Percentiles rank a stretch among this genome's conserved stretches.
Evolutionary conservation across 2,329 filamentous ascomycete genomes (phyloP).

Genomic region (Fusarium tuaranense): DNA sequence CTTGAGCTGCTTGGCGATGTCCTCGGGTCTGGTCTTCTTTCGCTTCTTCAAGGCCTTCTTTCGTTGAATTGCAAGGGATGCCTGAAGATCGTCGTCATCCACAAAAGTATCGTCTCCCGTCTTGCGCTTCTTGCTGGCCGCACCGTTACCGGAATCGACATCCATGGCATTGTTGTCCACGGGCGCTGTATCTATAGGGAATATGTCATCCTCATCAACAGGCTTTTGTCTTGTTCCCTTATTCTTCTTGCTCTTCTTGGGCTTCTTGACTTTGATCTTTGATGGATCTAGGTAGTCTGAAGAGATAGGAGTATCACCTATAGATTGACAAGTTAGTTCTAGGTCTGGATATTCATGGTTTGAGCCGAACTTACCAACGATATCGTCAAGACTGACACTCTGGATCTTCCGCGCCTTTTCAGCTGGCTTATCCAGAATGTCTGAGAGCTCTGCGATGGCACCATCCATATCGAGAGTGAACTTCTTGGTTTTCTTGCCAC

Average conservation of each 20-base stretch:
- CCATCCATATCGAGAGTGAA: slow-evolving; percentile 89
- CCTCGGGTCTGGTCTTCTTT: slow-evolving; percentile 87
- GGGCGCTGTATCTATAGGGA: slow-evolving; percentile 55
- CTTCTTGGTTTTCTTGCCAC: slow-evolving; percentile 86
- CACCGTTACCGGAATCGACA: slow-evolving; percentile 69
- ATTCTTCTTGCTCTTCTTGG: slow-evolving; percentile 87
- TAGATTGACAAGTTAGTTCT: slow-evolving; percentile 19
- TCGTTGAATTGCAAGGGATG: slow-evolving; percentile 84
- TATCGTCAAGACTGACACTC: slow-evolving; percentile 84
- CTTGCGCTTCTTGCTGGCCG: slow-evolving; percentile 70
- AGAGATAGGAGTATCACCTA: slow-evolving; percentile 52
- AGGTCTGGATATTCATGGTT: neutral
- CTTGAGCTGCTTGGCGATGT: slow-evolving; percentile 84
- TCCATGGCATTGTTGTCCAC: slow-evolving; percentile 75
- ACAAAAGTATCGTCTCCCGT: slow-evolving; percentile 77
- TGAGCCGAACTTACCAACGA: slow-evolving; percentile 60
- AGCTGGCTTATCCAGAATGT: slow-evolving; percentile 64
- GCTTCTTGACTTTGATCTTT: slow-evolving; percentile 93
- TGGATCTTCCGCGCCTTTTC: slow-evolving; percentile 73
- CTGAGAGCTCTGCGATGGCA: slow-evolving; percentile 72
- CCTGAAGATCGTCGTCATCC: slow-evolving; percentile 94
- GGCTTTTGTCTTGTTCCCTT: slow-evolving; percentile 79
- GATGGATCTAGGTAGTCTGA: slow-evolving; percentile 92
- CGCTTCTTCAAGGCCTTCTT: slow-evolving; percentile 89
- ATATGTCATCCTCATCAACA: slow-evolving; percentile 72